phyloP scores from a whole-genome alignment of 1,139 yeast genomes.

The Wickerhamomyces sp. region DNA sequence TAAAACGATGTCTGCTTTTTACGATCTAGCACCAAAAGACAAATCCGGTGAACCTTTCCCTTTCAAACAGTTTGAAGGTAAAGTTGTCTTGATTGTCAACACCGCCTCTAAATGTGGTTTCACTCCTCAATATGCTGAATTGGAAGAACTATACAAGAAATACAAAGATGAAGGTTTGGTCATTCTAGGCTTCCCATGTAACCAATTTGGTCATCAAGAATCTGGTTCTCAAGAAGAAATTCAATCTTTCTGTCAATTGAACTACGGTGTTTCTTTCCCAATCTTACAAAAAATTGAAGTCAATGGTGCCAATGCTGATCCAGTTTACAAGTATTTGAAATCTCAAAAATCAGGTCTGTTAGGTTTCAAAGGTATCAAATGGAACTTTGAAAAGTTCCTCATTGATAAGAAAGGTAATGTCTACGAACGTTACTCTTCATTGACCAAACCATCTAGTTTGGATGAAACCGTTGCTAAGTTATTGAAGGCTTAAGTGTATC shows the following conservation, averaged over 20 bases:
- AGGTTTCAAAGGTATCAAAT: conserved; percentile 53
- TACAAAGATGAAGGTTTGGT: conserved; percentile 72
- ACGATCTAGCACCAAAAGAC: conserved; percentile 54
- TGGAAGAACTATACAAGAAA: conserved; percentile 77
- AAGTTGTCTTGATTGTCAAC: conserved; percentile 86
- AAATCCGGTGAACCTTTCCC: conserved; percentile 58
- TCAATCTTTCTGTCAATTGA: conserved; percentile 53
- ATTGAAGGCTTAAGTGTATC: conserved; percentile 23
- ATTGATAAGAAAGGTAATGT: conserved; percentile 71
- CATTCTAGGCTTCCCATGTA: conserved; percentile 88
- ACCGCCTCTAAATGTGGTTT: conserved; percentile 91
- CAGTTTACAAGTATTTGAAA: conserved; percentile 78
- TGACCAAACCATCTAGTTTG: conserved; percentile 59
- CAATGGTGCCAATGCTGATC: conserved; percentile 77
- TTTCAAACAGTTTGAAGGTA: conserved; percentile 71
- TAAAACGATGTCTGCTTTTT: conserved; percentile 36
- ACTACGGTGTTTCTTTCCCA: conserved; percentile 86
- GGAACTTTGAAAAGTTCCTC: conserved; percentile 29
- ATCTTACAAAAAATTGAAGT: conserved; percentile 83
- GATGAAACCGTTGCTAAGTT: conserved; percentile 44
- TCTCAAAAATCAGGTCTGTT: conserved; percentile 41
- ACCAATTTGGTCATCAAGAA: conserved; percentile 88
- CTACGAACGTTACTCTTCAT: conserved; percentile 61
- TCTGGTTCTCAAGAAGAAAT: conserved; percentile 70
- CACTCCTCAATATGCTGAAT: conserved; percentile 80